Evolutionary conservation across 1,284 basidiomycete genomes (phyloP).

Genomic region (Chondrostereum purpureum): DNA sequence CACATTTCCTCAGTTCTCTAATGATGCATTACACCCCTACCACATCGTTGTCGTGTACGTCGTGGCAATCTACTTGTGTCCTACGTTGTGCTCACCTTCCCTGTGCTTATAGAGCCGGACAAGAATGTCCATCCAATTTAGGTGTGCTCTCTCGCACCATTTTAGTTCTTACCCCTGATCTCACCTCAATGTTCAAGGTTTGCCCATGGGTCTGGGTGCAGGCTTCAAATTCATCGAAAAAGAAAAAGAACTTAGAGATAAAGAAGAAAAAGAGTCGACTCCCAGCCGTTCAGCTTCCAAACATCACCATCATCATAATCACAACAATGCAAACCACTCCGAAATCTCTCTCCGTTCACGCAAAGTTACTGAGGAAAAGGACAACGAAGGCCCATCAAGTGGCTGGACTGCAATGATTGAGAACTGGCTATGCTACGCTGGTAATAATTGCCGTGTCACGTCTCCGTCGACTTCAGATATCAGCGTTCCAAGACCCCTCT

Average conservation of each 20-base stretch:
- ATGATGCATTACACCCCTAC: conserved; percentile 62
- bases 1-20: conserved; percentile 47
- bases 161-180: neutral
- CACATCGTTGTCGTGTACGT: conserved; percentile 74
- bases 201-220: conserved; percentile 73
- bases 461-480: conserved; percentile 30
- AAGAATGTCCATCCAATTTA: conserved; percentile 73
- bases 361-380: conserved; percentile 28
- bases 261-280: conserved; percentile 31
- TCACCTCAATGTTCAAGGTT: conserved; percentile 32
- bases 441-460: conserved; percentile 16
- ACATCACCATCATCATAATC: too few relatives aligned
- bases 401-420: conserved; percentile 74
- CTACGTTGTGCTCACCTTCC: conserved; percentile 6
- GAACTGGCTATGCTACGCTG: conserved; percentile 60
- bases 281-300: conserved; percentile 21
- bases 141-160: conserved; percentile 29
- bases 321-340: conserved; percentile 35
- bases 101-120: conserved; percentile 56
- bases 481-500: conserved; percentile 29
- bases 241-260: too few relatives aligned
- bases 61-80: conserved; percentile 2
- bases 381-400: conserved; percentile 27
- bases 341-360: conserved; percentile 19
- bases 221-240: conserved; percentile 60